These are phyloP conservation scores for Ammopiptanthus mongolicus DNA, from an alignment of 306 rosid species.

Conservation along the genomic window DNA sequence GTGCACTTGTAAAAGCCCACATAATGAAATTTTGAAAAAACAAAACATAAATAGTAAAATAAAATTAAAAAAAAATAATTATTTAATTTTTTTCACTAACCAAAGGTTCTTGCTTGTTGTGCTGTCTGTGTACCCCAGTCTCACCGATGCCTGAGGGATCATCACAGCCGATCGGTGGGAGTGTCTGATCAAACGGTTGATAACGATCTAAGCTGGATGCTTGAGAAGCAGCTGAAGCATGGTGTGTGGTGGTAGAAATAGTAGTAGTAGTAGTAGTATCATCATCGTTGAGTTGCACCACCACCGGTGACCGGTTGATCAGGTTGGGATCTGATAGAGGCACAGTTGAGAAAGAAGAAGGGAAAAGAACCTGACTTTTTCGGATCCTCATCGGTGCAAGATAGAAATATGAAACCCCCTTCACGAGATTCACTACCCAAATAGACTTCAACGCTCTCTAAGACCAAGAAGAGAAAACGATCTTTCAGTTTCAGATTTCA, in stretches of 20 bases:
- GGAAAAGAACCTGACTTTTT: constrained; percentile 50
- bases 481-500: constrained; percentile 30
- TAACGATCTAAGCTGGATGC: constrained; percentile 20
- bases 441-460: not conserved
- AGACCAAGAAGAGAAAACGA: not conserved
- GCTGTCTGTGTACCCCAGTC: constrained; percentile 33
- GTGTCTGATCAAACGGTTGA: constrained; percentile 46
- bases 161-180: constrained; percentile 39
- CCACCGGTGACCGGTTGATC: constrained; percentile 42
- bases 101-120: constrained; percentile 34
- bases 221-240: not conserved
- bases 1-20: constrained; percentile 47
- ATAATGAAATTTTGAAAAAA: constrained; percentile 21
- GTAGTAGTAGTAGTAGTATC: not conserved
- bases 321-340: constrained; percentile 75
- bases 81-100: constrained; percentile 36
- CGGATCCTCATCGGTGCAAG: constrained; percentile 83
- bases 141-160: constrained; percentile 22
- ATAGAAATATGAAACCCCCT: not conserved
- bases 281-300: constrained; percentile 58
- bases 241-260: not conserved
- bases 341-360: constrained; percentile 47
- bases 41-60: constrained; percentile 1
- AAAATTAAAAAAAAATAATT: not conserved
- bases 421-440: constrained; percentile 27